phyloP scores from a whole-genome alignment of 2,329 filamentous ascomycete species.

The Lomentospora prolificans region DNA sequence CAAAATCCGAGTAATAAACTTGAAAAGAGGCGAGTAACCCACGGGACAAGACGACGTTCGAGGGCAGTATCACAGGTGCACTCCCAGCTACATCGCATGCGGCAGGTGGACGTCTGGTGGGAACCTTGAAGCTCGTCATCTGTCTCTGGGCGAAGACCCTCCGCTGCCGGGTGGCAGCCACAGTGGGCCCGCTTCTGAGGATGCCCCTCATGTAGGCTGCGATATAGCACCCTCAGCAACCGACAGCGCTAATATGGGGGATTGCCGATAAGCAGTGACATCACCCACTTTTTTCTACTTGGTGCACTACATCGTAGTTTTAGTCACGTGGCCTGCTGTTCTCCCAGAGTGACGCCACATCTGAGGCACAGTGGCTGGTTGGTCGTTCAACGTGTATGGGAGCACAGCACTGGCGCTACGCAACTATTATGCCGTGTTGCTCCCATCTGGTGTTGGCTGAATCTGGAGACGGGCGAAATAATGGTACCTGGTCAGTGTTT shows the following conservation, averaged over 20 bases:
- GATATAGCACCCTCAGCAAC: neutral
- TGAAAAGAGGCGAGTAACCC: neutral
- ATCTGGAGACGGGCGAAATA: neutral
- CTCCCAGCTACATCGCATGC: neutral
- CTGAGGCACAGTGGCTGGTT: too few relatives aligned
- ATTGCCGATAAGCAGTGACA: neutral
- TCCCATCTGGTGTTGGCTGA: neutral
- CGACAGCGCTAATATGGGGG: neutral
- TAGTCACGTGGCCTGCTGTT: too few relatives aligned
- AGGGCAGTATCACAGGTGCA: neutral
- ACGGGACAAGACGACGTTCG: neutral
- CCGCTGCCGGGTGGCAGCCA: slow-evolving; percentile 1
- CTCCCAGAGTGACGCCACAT: too few relatives aligned
- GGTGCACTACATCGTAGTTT: too few relatives aligned
- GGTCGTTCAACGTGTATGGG: neutral
- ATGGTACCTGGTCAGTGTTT: slow-evolving; percentile 4
- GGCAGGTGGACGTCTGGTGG: neutral
- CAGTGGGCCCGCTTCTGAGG: slow-evolving; percentile 3
- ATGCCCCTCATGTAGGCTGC: neutral
- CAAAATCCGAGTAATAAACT: neutral
- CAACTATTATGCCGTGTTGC: neutral
- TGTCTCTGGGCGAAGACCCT: neutral
- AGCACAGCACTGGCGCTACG: neutral
- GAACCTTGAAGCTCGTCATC: slow-evolving; percentile 6
- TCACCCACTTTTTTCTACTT: neutral